Percentiles rank a stretch among this genome's conserved stretches.
Evolutionary conservation across 768 basidiomycete genomes (phyloP).

Genomic region (Tephrocybe sp.): DNA sequence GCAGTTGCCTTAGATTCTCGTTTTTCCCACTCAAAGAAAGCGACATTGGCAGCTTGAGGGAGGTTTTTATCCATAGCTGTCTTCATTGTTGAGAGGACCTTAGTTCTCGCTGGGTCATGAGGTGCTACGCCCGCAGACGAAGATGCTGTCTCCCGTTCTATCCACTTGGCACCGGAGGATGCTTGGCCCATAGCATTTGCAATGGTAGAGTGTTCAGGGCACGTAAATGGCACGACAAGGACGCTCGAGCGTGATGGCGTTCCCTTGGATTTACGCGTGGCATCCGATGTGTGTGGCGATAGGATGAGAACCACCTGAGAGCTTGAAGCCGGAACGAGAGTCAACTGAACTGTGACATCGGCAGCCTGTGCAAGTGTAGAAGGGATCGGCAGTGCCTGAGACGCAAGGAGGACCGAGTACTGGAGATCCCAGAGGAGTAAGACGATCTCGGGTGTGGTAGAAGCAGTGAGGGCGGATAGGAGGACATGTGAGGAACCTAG

Average conservation of each 20-base stretch:
- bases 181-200: constrained; percentile 26
- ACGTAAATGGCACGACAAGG: constrained; percentile 56
- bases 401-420: constrained; percentile 63
- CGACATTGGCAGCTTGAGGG: constrained; percentile 52
- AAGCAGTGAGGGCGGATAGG: constrained; percentile 42
- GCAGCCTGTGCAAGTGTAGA: constrained; percentile 33
- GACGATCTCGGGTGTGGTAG: constrained; percentile 42
- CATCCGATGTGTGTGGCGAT: constrained; percentile 31
- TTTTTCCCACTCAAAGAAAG: constrained; percentile 64
- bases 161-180: constrained; percentile 17
- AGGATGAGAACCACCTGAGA: constrained; percentile 55
- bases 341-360: constrained; percentile 26
- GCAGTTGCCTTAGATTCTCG: constrained; percentile 27
- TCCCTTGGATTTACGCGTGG: constrained; percentile 21
- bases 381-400: constrained; percentile 51
- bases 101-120: constrained; percentile 17
- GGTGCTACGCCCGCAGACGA: constrained; percentile 1
- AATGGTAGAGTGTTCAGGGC: constrained; percentile 58
- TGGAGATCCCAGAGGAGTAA: constrained; percentile 71
- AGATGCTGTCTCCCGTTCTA: not conserved
- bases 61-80: constrained; percentile 29
- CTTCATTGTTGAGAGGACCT: constrained; percentile 25
- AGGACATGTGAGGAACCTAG: constrained; percentile 60
- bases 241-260: constrained; percentile 47
- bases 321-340: constrained; percentile 31